Evolutionary conservation across 2,329 filamentous ascomycete genomes (phyloP), one percentile per base, ranked within the genome.

Genomic region (Aspergillus sp.): DNA sequence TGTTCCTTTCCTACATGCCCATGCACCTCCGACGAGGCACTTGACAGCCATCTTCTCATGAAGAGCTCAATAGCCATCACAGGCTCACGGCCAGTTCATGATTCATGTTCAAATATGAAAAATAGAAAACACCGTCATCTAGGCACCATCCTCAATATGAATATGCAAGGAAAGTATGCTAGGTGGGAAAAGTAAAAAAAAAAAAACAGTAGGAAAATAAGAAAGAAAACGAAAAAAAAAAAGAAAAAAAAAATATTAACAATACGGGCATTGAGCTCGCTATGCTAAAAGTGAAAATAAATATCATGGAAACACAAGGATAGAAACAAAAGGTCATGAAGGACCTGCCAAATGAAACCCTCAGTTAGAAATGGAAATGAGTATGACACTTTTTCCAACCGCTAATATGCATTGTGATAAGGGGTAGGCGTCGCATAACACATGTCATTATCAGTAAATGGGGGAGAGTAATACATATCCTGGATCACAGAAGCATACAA

Each of bases 321-420:
- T 52, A 60, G 57, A 64, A 64, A 66, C 52, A 61, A 59, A 66
- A 59, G 60, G 54, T 63, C 65, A 63, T 62, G 49, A 64, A 59
- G 33, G 51, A 55, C 47, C 39, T 52, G 56, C 62, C 58, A 62
- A 64, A 54, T 46, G 50, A 52, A 64, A 62, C 64, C 65, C 60
- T 64, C 65, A 69, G 63, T 59, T 60, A 68, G 57, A 62, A 67
- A 54, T 54, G 52, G 52, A 54, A 65, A 67, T 62, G 61, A 67
- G 64, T 67, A 69, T 59, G 68, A 59, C 62, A 74, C 70, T 76
- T 76, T 31, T 76, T 74, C 72, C 69, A 75, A 75, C 71, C 72
- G 72, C 73, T 75, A 73, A 72, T 68, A 76, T 75, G 72, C 72
- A 71, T 62, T 68, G 70, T 72, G 69, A 70, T 69, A 64, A 61